These are phyloP conservation scores for Taphrina sp. DNA, from an alignment of 1,139 yeast species.

Conservation along the genomic window DNA sequence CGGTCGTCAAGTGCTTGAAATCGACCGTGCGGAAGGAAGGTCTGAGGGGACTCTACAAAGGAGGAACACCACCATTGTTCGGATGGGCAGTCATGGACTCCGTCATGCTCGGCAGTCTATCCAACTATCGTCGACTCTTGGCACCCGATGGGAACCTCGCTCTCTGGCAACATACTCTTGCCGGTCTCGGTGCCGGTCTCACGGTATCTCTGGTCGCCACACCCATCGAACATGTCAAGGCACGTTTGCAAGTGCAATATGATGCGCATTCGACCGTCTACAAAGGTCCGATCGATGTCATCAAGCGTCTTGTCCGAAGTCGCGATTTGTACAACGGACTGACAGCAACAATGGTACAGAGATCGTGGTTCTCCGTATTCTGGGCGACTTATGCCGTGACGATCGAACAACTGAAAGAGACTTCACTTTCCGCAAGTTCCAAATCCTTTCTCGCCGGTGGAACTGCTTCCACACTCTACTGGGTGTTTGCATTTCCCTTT, in stretches of 20 bases:
- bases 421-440: conserved; percentile 62
- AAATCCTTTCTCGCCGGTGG: conserved; percentile 93
- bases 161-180: conserved; percentile 67
- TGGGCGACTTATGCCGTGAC: conserved; percentile 90
- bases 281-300: conserved; percentile 69
- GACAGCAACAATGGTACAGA: conserved; percentile 78
- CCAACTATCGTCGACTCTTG: conserved; percentile 66
- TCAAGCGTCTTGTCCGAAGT: conserved; percentile 40
- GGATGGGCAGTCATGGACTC: conserved; percentile 92
- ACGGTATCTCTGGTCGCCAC: conserved; percentile 93
- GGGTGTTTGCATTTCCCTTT: conserved; percentile 87
- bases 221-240: conserved; percentile 82
- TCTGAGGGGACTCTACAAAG: conserved; percentile 62
- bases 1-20: conserved; percentile 54
- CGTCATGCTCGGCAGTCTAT: conserved; percentile 76
- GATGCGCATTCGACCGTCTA: conserved; percentile 69
- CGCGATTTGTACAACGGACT: conserved; percentile 42
- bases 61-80: conserved; percentile 85
- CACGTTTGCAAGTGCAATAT: conserved; percentile 84
- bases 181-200: conserved; percentile 78
- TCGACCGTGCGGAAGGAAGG: conserved; percentile 66
- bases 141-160: conserved; percentile 56
- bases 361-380: conserved; percentile 86
- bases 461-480: conserved; percentile 68
- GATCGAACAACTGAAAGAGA: conserved; percentile 65